Evolutionary conservation across 768 basidiomycete species (phyloP), one percentile per base, ranked within the genome.

Genomic region (Leccinum uliginosum): DNA sequence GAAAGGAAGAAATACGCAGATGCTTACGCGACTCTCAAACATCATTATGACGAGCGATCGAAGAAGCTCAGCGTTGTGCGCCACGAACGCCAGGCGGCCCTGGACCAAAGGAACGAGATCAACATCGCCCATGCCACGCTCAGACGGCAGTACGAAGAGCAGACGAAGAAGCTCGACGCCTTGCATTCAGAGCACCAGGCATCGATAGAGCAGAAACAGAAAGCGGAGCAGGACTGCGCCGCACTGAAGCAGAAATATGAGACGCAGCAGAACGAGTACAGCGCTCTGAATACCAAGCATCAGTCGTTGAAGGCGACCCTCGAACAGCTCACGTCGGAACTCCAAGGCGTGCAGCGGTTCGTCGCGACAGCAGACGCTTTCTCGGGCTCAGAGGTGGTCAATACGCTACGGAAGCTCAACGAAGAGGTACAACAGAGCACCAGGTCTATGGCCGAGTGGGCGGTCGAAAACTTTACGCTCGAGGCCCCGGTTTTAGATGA

Each of bases 401-500:
- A 64, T 6, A 71, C 75, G 57, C 64, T 83, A 4, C 71, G 74
- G 44, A 69, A 67, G 17, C 64, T 83, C 40, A 79, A 82, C 57
- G 65, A 74, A 15, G 75, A 76, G 56, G 77, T 81, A 19, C 75
- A 71, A 46, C 79, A 82, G 57, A 72, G 68, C 12, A 74, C 78
- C 9, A 74, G 76, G 0, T 70, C 67, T 35, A 73, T 83, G 50
- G 74, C 78, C 6, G 79, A 81, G 54, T 62, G 74, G 52, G 71
- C 77, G 14, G 69, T 76, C 5, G 79, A 79, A 53, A 52, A 71
- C 3, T 74, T 76, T 62, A 59, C 53, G 7, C 64, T 73, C 34
- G 66, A 63, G 49, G 26, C 4, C 1, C 47, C 23, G 14, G 52
- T 34, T 44, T 23, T 50, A 47, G 54, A 55, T 54, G 15, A 23